Base-by-base conservation (phyloP, 1,284 basidiomycete genomes). In the Wallemia hederae region DNA sequence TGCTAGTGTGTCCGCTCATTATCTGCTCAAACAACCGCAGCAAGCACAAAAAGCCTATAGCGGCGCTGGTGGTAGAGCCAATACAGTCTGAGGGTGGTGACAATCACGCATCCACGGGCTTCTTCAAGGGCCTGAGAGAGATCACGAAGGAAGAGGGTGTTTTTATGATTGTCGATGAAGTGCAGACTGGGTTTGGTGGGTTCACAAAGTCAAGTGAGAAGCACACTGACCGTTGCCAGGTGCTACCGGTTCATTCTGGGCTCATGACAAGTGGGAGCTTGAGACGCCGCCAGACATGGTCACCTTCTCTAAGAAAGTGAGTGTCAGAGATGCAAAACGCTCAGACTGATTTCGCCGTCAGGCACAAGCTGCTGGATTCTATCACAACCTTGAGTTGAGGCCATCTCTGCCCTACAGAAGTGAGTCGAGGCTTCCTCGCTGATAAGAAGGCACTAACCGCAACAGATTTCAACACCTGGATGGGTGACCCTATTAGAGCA, bases 71-170 rank as follows among this genome's bases (percentile, higher is more conserved):
- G 62, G 73, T 77, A 62, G 76, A 78, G 66, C 76, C 76, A 15
- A 73, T 78, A 63, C 72, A 75, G 61, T 73, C 73, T n/a, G 76
- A 76, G 66, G 76, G 76, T 11, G 76, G 76, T 11, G 76, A 78
- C 69, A 72, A 73, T 62, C 76, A 78, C 66, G 76, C 76, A 11
- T 73, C 72, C 7, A 70, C 72, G 19, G 63, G 65, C 31, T 78
- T 75, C 69, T 78, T 77, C 73, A 71, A 71, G 58, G 69, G 68
- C 14, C 68, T 78, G 22, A 67, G 74, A 31, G 69, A 71, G 17
- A 67, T 76, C 58, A 74, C 76, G 59, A 70, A 71, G 63, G 69
- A 73, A 63, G 71, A 75, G 64, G 72, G 72, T 9, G 75, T 74
- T 0, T 76, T 68, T 69, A 70, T 78, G 66, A 77, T 78, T 62